Evolutionary conservation across 495 filamentous ascomycete species (phyloP).

Genomic region (Daldinia grandis): DNA sequence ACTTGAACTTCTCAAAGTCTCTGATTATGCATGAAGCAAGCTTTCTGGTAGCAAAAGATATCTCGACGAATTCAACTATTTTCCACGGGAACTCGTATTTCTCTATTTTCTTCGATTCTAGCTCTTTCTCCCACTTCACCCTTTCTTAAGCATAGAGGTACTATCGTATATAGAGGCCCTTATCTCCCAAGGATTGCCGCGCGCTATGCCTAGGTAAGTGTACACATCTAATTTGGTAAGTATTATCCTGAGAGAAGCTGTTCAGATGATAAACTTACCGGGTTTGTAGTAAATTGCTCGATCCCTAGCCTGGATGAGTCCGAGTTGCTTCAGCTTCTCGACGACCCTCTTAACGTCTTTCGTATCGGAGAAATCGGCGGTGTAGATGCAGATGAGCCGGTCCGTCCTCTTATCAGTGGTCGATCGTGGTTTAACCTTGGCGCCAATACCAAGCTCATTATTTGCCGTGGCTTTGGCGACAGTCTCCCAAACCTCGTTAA

Average conservation of each 20-base stretch:
- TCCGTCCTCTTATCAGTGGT: slow-evolving; percentile 47
- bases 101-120: slow-evolving; percentile 1
- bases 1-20: slow-evolving; percentile 9
- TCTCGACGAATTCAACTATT: slow-evolving; percentile 29
- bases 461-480: slow-evolving; percentile 69
- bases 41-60: slow-evolving; percentile 23
- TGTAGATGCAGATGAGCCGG: slow-evolving; percentile 79
- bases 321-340: slow-evolving; percentile 64
- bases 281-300: slow-evolving; percentile 79
- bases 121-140: not conserved
- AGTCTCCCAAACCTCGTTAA: slow-evolving; percentile 69
- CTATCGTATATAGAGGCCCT: slow-evolving; percentile 66
- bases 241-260: not conserved
- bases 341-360: slow-evolving; percentile 74
- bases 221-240: slow-evolving; percentile 66
- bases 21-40: slow-evolving; percentile 13
- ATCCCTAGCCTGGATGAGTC: slow-evolving; percentile 59
- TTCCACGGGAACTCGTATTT: slow-evolving; percentile 3
- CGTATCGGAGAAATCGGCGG: slow-evolving; percentile 72
- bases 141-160: slow-evolving; percentile 45
- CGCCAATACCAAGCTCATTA: slow-evolving; percentile 70
- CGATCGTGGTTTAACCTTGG: slow-evolving; percentile 70
- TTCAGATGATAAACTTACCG: slow-evolving; percentile 49
- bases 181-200: slow-evolving; percentile 73
- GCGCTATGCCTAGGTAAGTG: slow-evolving; percentile 72